Evolutionary conservation across 2,329 filamentous ascomycete genomes (phyloP), one percentile per base, ranked within the genome.

Genomic region (Beauveria sp.): DNA sequence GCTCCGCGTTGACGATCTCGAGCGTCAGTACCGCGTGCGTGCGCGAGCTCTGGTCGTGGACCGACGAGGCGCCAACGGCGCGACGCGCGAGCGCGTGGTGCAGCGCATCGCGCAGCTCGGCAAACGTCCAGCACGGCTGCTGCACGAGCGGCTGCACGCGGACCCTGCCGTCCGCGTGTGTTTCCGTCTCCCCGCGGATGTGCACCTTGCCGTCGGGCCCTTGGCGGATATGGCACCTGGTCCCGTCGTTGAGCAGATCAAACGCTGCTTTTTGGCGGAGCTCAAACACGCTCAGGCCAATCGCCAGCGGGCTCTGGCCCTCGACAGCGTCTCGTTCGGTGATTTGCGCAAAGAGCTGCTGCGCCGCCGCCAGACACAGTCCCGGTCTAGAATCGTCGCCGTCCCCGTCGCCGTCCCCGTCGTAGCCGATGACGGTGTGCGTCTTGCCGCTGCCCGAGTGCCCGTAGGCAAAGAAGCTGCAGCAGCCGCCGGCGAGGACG

Each of bases 391-490:
- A 62, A 1, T 48, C 34, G 2, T 72, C 63, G 1, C 50, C 34
- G 2, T 72, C 63, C 1, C 50, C 34, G 2, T 72, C 63, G 6
- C 76, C 68, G 50, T 71, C 74, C n/a, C 77, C 70, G 20, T 78
- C 71, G 55, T 78, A 78, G 3, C 77, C 77, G 7, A 80, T 42
- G 22, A 96, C 96, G 2, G 92, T 96, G 71, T 88, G 89, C 0
- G 92, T 96, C 78, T 96, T 96, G 60, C 92, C 92, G 53, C 90
- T 91, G 7, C 92, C 92, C 0, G 92, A 96, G 72, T 96, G 92
- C 34, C 92, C 92, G 71, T 96, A 96, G 69, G 91, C 95, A 75
- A 96, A 95, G 65, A 96, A 74, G 56, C 73, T 78, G 68, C 75
- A 77, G 14, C 66, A 73, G 16, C 66, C 67, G 4, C 75, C 75